Conservation (phyloP, 2,329 filamentous ascomycete genomes). For the Domatiomyces catenatus region DNA sequence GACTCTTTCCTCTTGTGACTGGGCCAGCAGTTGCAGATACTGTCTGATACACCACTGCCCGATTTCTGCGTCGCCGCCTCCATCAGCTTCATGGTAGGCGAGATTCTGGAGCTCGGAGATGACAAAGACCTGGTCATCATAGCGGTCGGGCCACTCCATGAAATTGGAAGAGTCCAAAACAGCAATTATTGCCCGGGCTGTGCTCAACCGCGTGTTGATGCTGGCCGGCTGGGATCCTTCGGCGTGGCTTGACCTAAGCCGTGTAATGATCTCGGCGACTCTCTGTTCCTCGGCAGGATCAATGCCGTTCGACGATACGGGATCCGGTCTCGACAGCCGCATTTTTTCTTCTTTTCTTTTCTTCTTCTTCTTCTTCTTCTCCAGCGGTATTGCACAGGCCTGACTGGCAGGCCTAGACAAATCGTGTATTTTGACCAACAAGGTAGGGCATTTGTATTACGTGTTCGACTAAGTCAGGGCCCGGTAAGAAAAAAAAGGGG, state of each 20-base stretch:
- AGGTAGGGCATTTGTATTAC: neutral
- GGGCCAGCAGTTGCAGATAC: conserved; percentile 29
- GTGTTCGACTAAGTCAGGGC: neutral
- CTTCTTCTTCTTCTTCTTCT: no score
- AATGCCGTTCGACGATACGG: neutral
- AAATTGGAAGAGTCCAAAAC: conserved; percentile 5
- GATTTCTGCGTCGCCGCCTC: conserved; percentile 31
- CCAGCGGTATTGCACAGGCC: neutral
- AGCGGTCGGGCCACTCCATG: conserved; percentile 3
- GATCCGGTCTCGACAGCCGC: neutral
- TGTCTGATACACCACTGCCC: conserved; percentile 36
- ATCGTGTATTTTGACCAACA: neutral
- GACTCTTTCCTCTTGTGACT: conserved; percentile 30
- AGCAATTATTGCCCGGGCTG: neutral
- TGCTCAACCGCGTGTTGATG: neutral
- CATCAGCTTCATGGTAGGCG: conserved; percentile 35
- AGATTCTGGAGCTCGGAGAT: conserved; percentile 29
- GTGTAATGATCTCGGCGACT: neutral
- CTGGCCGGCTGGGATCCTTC: neutral
- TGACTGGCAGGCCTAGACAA: neutral
- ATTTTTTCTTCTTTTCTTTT: neutral
- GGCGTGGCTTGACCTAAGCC: neutral
- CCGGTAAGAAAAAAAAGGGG: neutral
- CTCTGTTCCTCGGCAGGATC: neutral
- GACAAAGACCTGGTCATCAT: conserved; percentile 6